Evolutionary conservation across 352 stramenopile genomes (phyloP), one percentile per base, ranked within the genome.

Genomic region (Pythium guiyangense): DNA sequence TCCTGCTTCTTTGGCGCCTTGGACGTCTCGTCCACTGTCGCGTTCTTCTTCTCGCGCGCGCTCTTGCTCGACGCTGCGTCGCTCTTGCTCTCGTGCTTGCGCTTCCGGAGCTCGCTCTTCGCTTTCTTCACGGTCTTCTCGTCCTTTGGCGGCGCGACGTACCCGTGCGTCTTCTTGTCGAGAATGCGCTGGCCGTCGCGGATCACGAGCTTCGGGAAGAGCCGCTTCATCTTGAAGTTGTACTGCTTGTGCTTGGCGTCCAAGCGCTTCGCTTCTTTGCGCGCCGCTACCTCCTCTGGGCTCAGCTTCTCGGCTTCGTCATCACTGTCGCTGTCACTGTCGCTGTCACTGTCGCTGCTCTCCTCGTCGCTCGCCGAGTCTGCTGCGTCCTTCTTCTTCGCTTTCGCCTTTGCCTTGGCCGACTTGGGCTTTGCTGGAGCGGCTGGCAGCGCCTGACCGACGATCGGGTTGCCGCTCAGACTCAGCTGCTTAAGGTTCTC

Each of bases 141-240:
- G 48, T 85, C 77, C 54, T 92, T 90, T 0, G 75, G 66, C 22
- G 83, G 80, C 1, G 81, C 84, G 29, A 91, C 74, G 52, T 92
- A 93, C 2, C 85, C 83, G 59, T 94, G 81, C 25, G 85, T 84
- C 49, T 85, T 84, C 63, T 94, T 94, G 46, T 87, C 72, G n/a
- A 90, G 57, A 31, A 94, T 69, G 9, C 85, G 85, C 53, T 78
- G 62, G 15, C 80, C 85, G 59, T 94, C 85, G 12, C 85, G 83
- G 34, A 94, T 77, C 51, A 93, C 77, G 20, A 94, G 66, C 55
- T 77, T 82, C 22, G 81, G 79, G 42, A 94, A 94, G 49, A 94
- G 37, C 0, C 82, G 78, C 68, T 93, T 94, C 70, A 94, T 93
- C 70, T 90, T 90, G 64, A 90, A 92, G 58, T 92, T 91, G 69